phyloP scores from a whole-genome alignment of 1,284 basidiomycete species.

The Ustilago crameri region DNA sequence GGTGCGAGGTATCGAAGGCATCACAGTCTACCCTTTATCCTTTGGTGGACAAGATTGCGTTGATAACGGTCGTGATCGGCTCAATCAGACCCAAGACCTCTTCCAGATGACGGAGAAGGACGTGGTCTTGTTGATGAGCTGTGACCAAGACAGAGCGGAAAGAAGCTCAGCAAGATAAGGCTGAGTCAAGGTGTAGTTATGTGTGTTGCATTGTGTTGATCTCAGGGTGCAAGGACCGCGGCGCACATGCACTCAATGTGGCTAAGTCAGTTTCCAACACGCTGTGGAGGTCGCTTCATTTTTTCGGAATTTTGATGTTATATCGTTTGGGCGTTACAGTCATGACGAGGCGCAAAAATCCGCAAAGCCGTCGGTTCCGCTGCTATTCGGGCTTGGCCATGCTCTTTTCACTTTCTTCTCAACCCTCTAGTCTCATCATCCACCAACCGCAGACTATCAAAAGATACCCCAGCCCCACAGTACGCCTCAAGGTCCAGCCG shows the following conservation, averaged over 20 bases:
- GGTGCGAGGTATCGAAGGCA: slow-evolving; percentile 8
- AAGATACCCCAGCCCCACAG: no score
- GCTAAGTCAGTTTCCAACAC: no score
- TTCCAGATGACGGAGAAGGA: neutral
- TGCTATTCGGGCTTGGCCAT: slow-evolving; percentile 10
- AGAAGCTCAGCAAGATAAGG: neutral
- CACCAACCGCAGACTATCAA: no score
- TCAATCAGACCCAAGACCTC: neutral
- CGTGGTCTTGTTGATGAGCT: neutral
- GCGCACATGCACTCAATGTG: no score
- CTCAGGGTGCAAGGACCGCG: neutral
- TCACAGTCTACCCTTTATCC: slow-evolving; percentile 11
- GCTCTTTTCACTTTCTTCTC: neutral
- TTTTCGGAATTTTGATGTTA: slow-evolving; percentile 1
- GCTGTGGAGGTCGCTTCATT: slow-evolving; percentile 4
- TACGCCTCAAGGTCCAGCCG: no score
- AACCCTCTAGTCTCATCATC: neutral
- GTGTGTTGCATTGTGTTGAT: slow-evolving; percentile 2
- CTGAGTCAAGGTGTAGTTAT: neutral
- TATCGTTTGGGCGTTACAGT: neutral
- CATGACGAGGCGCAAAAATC: neutral
- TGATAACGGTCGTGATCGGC: neutral
- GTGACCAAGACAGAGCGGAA: no score
- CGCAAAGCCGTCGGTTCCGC: slow-evolving; percentile 4
- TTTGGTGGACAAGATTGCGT: neutral